Evolutionary conservation across 139 green algal genomes (phyloP).

Genomic region (Tetradesmus obliquus): DNA sequence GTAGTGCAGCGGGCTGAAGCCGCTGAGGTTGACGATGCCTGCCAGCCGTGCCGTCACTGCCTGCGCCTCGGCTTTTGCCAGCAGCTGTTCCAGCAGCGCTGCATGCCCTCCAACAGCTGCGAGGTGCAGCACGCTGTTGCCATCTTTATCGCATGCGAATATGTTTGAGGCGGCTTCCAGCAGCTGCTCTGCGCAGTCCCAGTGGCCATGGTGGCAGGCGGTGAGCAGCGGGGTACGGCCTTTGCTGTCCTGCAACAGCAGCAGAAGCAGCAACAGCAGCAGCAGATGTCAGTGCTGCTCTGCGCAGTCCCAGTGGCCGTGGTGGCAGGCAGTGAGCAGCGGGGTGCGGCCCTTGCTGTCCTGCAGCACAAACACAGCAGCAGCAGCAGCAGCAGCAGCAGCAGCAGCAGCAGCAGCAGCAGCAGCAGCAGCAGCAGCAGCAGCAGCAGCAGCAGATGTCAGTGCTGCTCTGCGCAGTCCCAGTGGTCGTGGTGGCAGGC

Average conservation of each 20-base stretch:
- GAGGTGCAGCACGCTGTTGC: not conserved
- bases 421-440: not conserved
- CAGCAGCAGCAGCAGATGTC: not conserved
- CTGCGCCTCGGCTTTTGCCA: constrained; percentile 4
- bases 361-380: not conserved
- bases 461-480: not conserved
- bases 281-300: not conserved
- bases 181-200: constrained; percentile 22
- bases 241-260: not conserved
- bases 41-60: not conserved
- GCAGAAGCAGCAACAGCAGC: not conserved
- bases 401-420: too few species aligned
- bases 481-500: constrained; percentile 1
- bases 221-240: constrained; percentile 7
- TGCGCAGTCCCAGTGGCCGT: not conserved
- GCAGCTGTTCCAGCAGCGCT: not conserved
- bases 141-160: constrained; percentile 2
- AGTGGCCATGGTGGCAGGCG: not conserved
- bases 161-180: constrained; percentile 1
- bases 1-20: constrained; percentile 31
- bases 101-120: not conserved
- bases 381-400: too few species aligned
- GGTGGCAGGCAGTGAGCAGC: constrained; percentile 8
- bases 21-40: constrained; percentile 2
- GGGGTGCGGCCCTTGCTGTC: constrained; percentile 20